Conservation (phyloP, 495 filamentous ascomycete species). For the Sordaria brevicollis region DNA sequence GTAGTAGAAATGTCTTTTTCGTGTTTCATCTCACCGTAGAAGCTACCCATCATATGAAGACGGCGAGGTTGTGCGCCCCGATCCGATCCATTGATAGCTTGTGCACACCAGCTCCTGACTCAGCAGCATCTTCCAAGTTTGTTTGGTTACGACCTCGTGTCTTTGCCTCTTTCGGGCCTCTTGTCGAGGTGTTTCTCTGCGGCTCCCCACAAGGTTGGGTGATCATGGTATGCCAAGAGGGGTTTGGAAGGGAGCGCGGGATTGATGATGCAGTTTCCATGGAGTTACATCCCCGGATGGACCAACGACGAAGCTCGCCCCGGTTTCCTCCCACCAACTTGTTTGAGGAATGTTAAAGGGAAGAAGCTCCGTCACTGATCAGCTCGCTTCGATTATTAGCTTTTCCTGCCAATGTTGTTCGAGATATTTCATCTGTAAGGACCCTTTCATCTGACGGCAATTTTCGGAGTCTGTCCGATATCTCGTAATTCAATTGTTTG, state of each 20-base stretch:
- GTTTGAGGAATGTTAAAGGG: neutral
- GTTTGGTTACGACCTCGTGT: neutral
- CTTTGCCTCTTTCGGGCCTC: neutral
- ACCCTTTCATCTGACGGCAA: neutral
- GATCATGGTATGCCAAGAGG: neutral
- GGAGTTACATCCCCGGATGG: neutral
- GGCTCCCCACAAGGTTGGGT: neutral
- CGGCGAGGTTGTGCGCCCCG: neutral
- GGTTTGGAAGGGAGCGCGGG: neutral
- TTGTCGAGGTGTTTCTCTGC: neutral
- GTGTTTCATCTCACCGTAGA: neutral
- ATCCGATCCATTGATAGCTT: neutral
- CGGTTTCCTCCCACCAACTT: neutral
- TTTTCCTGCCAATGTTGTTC: neutral
- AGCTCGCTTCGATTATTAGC: neutral
- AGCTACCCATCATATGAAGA: neutral
- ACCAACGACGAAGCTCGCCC: neutral
- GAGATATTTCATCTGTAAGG: neutral
- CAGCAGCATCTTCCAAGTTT: neutral
- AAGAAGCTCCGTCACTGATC: neutral
- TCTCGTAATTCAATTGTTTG: no score
- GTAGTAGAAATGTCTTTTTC: neutral
- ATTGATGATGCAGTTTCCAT: neutral
- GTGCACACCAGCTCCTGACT: neutral
- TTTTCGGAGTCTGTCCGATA: neutral